Evolutionary conservation across 768 basidiomycete genomes (phyloP).

Genomic region (Suillus bovinus): DNA sequence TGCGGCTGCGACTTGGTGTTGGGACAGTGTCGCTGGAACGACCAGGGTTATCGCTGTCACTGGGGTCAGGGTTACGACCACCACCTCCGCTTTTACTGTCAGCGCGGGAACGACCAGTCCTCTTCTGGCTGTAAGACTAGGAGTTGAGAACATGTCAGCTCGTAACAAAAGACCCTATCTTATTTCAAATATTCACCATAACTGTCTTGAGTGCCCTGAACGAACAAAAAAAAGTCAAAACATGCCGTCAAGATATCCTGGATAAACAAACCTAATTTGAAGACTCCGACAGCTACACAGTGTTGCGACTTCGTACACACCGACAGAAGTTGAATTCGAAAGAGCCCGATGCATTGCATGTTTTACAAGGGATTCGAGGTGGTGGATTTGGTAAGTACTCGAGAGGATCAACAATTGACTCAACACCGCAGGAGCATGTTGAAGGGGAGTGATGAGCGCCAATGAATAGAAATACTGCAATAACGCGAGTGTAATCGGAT

Average conservation of each 20-base stretch:
- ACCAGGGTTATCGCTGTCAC: constrained; percentile 38
- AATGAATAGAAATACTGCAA: constrained; percentile 94
- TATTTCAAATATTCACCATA: constrained; percentile 53
- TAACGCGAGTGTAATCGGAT: constrained; percentile 84
- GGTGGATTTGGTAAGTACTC: constrained; percentile 76
- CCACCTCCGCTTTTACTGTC: constrained; percentile 49
- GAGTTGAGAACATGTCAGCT: constrained; percentile 19
- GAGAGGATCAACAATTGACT: constrained; percentile 84
- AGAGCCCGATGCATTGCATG: constrained; percentile 93
- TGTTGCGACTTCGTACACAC: constrained; percentile 94
- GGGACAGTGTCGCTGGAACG: constrained; percentile 34
- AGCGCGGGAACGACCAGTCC: constrained; percentile 51
- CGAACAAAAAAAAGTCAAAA: constrained; percentile 13
- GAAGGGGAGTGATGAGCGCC: constrained; percentile 84
- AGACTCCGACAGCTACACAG: constrained; percentile 85
- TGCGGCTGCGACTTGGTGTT: constrained; percentile 42
- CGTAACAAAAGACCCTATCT: constrained; percentile 4
- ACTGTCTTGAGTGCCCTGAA: constrained; percentile 76
- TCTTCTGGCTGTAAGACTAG: constrained; percentile 79
- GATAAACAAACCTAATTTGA: constrained; percentile 73
- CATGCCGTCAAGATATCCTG: constrained; percentile 16
- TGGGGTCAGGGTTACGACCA: constrained; percentile 35
- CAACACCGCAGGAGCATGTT: constrained; percentile 87
- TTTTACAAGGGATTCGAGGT: constrained; percentile 79
- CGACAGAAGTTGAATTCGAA: constrained; percentile 82